Evolutionary conservation across 805 yeast genomes (phyloP).

Genomic region (Saturnispora galanensis): DNA sequence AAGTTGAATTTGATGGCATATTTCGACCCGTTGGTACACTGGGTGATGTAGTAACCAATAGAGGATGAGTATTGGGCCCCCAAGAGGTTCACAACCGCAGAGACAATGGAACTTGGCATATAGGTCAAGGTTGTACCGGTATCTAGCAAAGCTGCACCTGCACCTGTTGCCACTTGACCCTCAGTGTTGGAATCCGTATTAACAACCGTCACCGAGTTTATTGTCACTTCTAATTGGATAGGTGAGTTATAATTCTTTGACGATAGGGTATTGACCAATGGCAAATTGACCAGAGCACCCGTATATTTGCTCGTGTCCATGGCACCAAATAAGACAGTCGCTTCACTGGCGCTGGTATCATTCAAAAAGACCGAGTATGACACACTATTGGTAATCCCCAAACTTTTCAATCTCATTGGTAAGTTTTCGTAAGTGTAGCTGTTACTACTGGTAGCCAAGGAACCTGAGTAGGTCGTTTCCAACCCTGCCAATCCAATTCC

Average conservation of each 20-base stretch:
- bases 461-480: conserved; percentile 43
- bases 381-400: conserved; percentile 44
- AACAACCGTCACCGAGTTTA: conserved; percentile 28
- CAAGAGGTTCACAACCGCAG: conserved; percentile 21
- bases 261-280: conserved; percentile 36
- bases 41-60: conserved; percentile 37
- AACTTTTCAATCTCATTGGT: conserved; percentile 48
- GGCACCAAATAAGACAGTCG: conserved; percentile 63
- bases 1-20: conserved; percentile 37
- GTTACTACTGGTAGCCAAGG: conserved; percentile 1
- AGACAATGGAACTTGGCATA: conserved; percentile 30
- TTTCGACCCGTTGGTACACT: conserved; percentile 29
- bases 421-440: conserved; percentile 50
- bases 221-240: conserved; percentile 38
- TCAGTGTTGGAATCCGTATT: conserved; percentile 13
- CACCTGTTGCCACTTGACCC: conserved; percentile 19
- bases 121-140: conserved; percentile 48
- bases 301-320: conserved; percentile 52
- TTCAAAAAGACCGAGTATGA: conserved; percentile 58
- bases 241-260: conserved; percentile 30
- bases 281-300: conserved; percentile 43
- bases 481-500: conserved; percentile 64
- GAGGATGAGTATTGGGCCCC: conserved; percentile 33
- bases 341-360: conserved; percentile 30
- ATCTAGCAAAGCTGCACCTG: conserved; percentile 39